Base-by-base conservation (phyloP, 176 grass and related monocot genomes). In the Lolium rigidum region DNA sequence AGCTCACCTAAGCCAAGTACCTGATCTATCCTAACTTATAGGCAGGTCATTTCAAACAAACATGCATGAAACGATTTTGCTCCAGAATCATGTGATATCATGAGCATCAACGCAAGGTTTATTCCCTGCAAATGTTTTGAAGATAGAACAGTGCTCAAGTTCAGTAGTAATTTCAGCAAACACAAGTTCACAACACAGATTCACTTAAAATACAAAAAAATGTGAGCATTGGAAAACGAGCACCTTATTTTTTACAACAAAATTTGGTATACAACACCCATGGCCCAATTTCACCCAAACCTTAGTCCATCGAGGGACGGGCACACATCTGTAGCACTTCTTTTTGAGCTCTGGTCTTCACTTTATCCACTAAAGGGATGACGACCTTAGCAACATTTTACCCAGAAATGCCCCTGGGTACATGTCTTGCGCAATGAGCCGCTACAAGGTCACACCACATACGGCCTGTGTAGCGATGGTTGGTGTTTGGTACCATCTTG, bases 141-240 rank as follows among this genome's bases (percentile, higher is more conserved):
- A 66, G 69, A 81, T 51, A 52, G 56, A 50, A 24, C 15, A 87
- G 21, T 9, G 14, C 15, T 64, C 17, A 75, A 47, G 65, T 74
- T 18, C 47, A 43, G 64, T 48, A 70, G 62, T 28, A 66, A 35
- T 16, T 70, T 69, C 66, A 70, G 28, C 17, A 69, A 69, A 15
- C 9, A 9, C 9, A 72, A 72, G 35, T 7, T 16, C 38, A 72
- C n/a, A 57, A 17, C 43, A 31, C 10, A 51, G 54, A 74, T 73
- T 63, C 43, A 26, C 41, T n/a, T 28, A 7, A 4, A 31, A 35
- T 35, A 35, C 31, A 41, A 2, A 31, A 41, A 56, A 64, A 62
- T 38, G 54, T 37, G 31, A 21, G 22, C 55, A 62, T 41, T 86
- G 16, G 41, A 56, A 24, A 41, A 5, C 12, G n/a, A 79, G 1